Percentiles rank a stretch among this genome's conserved stretches.
These are phyloP conservation scores for Fusarium fracticaudum DNA, from an alignment of 2,329 filamentous ascomycete genomes.

Conservation along the genomic window DNA sequence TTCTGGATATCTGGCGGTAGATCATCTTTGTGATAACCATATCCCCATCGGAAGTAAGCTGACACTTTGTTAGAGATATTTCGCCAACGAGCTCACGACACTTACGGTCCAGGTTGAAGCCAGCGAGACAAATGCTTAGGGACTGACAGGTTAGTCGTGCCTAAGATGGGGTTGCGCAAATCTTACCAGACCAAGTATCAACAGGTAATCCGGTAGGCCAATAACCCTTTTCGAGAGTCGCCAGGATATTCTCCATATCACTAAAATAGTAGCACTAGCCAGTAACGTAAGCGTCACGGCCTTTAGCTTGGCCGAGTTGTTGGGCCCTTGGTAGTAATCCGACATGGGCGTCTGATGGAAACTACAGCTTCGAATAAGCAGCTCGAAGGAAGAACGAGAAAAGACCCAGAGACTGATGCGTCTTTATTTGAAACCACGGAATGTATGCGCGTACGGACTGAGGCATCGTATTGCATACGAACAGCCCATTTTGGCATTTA, in stretches of 20 bases:
- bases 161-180: background rate
- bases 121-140: background rate
- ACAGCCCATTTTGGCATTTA: background rate
- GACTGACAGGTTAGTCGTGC: background rate
- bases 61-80: background rate
- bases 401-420: background rate
- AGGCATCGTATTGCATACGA: background rate
- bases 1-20: background rate
- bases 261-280: background rate
- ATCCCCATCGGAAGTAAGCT: constrained; percentile 6
- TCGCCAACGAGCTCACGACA: rapidly evolving
- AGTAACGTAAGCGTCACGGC: background rate
- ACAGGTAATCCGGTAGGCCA: background rate
- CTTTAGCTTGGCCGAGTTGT: constrained; percentile 2
- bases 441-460: background rate
- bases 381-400: background rate
- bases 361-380: background rate
- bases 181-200: background rate
- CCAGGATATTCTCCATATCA: constrained; percentile 3
- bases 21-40: constrained; percentile 7
- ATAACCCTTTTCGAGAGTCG: background rate
- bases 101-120: background rate
- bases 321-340: background rate
- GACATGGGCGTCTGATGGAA: background rate
- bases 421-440: background rate